Base-by-base conservation (phyloP, 331 rosid species). In the Quercus phellos region DNA sequence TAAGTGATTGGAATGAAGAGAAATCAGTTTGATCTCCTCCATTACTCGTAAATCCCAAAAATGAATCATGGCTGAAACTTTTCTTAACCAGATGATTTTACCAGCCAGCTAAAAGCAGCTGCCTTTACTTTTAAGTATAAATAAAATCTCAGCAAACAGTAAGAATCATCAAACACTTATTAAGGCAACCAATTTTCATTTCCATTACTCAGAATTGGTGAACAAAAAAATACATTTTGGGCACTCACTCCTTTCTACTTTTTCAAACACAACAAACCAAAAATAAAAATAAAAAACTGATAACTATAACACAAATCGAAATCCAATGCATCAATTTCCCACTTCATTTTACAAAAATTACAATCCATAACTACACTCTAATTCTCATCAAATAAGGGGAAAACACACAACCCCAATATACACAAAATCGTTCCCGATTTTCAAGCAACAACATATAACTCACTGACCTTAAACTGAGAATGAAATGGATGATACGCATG, bases 391-490 rank as follows among this genome's bases (percentile, higher is more conserved):
- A 72, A 73, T 2, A 59, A 58, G 74, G 90, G 87, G 81, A 73
- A 68, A 79, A 66, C 76, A 70, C 79, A 84, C 72, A 80, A 73
- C 80, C 91, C 91, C 83, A 68, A 46, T 74, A 77, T 83, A 85
- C 86, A 81, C 63, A 12, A 4, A 83, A 75, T 51, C 53, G 14
- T 55, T 72, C 87, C 79, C 84, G 35, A 74, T 34, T 83, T 73
- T 63, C 56, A 78, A 80, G 73, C 83, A 87, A 74, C 87, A 85
- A 34, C 71, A 34, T 78, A 78, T 70, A 77, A 72, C 81, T 78
- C 90, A 93, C 97, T 90, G 80, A 95, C 99, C 99, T 95, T 95
- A 81, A 88, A 95, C 90, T 91, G 99, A 46, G 99, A 95, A 93
- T 91, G 98, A 91, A 91, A 91, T 53, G 92, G 97, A 87, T 93